Conservation (phyloP, 495 filamentous ascomycete genomes). For the Tuber microsphaerosporum region DNA sequence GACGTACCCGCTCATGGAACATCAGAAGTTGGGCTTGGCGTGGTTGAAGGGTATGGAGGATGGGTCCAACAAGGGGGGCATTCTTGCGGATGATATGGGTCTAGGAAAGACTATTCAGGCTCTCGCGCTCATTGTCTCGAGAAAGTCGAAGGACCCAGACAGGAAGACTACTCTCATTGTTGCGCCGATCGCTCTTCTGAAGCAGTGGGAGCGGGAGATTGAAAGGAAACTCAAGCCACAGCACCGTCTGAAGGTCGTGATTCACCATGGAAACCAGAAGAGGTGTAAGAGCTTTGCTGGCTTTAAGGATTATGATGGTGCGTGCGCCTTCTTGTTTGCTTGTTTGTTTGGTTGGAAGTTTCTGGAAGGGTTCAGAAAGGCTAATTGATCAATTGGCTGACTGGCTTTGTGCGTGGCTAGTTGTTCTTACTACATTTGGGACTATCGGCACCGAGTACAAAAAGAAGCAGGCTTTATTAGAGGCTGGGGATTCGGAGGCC, state of each 20-base stretch:
- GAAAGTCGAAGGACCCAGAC: slow-evolving; percentile 55
- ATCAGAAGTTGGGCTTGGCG: slow-evolving; percentile 73
- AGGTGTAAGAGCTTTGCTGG: slow-evolving; percentile 53
- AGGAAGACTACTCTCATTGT: slow-evolving; percentile 81
- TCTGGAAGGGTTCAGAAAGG: not conserved
- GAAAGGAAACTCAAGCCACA: slow-evolving; percentile 58
- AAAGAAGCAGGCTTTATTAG: slow-evolving; percentile 47
- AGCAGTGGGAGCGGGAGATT: slow-evolving; percentile 88
- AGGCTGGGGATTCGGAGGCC: slow-evolving; percentile 40
- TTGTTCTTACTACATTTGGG: slow-evolving; percentile 86
- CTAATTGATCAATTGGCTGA: slow-evolving; percentile 6
- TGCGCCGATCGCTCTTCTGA: slow-evolving; percentile 75
- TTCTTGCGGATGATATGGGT: slow-evolving; percentile 73
- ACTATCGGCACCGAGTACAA: slow-evolving; percentile 66
- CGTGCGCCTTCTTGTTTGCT: slow-evolving; percentile 22
- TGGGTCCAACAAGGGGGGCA: slow-evolving; percentile 68
- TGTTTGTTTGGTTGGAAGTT: not conserved
- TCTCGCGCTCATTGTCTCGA: slow-evolving; percentile 72
- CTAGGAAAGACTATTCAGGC: slow-evolving; percentile 91
- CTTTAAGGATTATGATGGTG: slow-evolving; percentile 59
- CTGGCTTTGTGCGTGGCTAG: slow-evolving; percentile 29
- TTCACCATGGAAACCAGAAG: slow-evolving; percentile 58
- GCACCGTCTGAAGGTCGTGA: slow-evolving; percentile 57
- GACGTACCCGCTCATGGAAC: slow-evolving; percentile 63
- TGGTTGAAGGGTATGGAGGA: slow-evolving; percentile 83